phyloP scores from a whole-genome alignment of 2,329 filamentous ascomycete species.

The Talaromyces sp. region DNA sequence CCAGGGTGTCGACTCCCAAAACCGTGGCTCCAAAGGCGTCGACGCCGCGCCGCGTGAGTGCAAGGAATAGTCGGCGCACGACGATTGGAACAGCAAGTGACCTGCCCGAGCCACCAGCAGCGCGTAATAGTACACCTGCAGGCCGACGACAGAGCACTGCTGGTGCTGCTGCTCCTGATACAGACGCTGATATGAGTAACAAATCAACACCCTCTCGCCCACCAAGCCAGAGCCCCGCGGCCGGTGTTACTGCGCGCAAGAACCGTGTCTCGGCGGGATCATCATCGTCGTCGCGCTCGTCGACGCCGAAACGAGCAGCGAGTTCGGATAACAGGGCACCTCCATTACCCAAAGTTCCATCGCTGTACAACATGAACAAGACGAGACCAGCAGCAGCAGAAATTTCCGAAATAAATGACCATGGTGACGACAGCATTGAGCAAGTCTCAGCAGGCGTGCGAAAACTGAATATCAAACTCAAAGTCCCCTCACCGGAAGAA shows the following conservation, averaged over 20 bases:
- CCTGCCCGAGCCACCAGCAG: constrained; percentile 29
- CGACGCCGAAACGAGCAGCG: constrained; percentile 28
- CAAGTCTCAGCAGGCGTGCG: constrained; percentile 47
- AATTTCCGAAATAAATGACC: no score
- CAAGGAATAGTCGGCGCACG: constrained; percentile 49
- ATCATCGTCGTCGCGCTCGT: constrained; percentile 29
- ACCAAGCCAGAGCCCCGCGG: constrained; percentile 16
- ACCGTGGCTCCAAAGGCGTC: constrained; percentile 32
- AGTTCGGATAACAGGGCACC: constrained; percentile 36
- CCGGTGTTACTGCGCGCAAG: constrained; percentile 54
- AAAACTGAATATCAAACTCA: constrained; percentile 51
- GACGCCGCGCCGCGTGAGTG: constrained; percentile 47
- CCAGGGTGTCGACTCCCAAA: neutral
- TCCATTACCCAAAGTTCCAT: constrained; percentile 37
- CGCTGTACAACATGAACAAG: constrained; percentile 21
- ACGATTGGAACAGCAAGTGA: constrained; percentile 54
- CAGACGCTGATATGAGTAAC: neutral
- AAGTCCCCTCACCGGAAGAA: constrained; percentile 53
- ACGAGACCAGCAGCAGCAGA: constrained; percentile 14
- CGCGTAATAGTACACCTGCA: neutral
- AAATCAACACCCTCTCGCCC: constrained; percentile 14
- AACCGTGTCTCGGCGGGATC: constrained; percentile 45
- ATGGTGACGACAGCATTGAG: constrained; percentile 31
- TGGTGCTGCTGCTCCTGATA: constrained; percentile 11
- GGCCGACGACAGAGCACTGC: constrained; percentile 20